A percentile compares a stretch with the other conserved stretches of the same genome.
phyloP scores from a whole-genome alignment of 2,329 filamentous ascomycete genomes.

The Pyrenophora graminea region DNA sequence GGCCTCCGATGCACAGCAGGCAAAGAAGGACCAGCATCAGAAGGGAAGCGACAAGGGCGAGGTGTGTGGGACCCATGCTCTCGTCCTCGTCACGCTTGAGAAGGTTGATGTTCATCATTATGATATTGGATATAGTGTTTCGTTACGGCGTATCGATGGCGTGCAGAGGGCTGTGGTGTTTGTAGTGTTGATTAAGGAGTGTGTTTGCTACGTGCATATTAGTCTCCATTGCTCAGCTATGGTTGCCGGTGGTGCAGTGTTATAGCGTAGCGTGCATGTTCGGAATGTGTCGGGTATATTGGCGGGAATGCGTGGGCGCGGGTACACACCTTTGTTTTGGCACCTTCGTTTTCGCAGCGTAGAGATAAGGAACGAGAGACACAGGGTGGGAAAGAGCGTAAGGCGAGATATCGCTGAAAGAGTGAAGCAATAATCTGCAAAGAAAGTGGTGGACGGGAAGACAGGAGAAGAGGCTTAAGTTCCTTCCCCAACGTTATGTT shows the following conservation, averaged over 20 bases:
- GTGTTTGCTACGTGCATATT: constrained; percentile 32
- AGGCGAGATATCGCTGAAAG: constrained; percentile 62
- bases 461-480: too few species aligned
- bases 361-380: constrained; percentile 28
- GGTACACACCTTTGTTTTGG: constrained; percentile 35
- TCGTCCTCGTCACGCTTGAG: constrained; percentile 55
- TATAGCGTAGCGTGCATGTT: constrained; percentile 12
- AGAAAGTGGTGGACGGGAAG: constrained; percentile 17
- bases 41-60: constrained; percentile 79
- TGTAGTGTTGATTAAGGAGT: constrained; percentile 32
- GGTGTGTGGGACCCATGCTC: constrained; percentile 63
- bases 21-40: constrained; percentile 76
- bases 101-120: constrained; percentile 53
- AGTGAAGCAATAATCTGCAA: constrained; percentile 62
- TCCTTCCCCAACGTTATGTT: constrained; percentile 18
- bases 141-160: constrained; percentile 29
- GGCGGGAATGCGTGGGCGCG: constrained; percentile 14
- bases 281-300: constrained; percentile 25
- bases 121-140: constrained; percentile 20
- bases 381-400: constrained; percentile 44
- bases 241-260: constrained; percentile 15
- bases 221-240: constrained; percentile 16
- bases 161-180: constrained; percentile 20
- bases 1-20: constrained; percentile 67
- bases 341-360: constrained; percentile 17